A percentile compares a stretch with the other conserved stretches of the same genome.
Conservation (phyloP, 2,329 filamentous ascomycete genomes). For the Fusarium pseudograminearum region DNA sequence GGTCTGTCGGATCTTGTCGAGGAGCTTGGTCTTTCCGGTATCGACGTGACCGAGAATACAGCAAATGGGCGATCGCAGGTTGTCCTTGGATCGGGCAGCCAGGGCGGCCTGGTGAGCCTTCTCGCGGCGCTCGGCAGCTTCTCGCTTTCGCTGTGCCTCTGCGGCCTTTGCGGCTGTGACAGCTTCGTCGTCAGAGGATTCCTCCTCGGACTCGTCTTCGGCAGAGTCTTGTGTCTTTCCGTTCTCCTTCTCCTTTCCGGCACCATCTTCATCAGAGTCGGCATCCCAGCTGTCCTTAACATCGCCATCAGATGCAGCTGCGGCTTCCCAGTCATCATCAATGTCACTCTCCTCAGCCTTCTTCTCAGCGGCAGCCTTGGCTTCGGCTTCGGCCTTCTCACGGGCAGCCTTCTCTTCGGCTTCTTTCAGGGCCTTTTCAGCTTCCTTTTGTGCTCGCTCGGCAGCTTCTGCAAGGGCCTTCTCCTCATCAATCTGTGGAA, state of each 20-base stretch:
- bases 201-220: constrained; percentile 72
- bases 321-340: constrained; percentile 89
- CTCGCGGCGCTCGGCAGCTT: constrained; percentile 88
- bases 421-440: constrained; percentile 73
- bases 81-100: constrained; percentile 90
- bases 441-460: constrained; percentile 75
- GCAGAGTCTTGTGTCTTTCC: constrained; percentile 44
- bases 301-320: constrained; percentile 80
- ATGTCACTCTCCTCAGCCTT: constrained; percentile 69
- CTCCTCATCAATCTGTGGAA: constrained; percentile 75
- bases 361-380: constrained; percentile 65
- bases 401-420: constrained; percentile 70
- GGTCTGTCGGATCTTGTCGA: constrained; percentile 98
- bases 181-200: constrained; percentile 77
- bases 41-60: constrained; percentile 99
- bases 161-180: constrained; percentile 78
- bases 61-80: constrained; percentile 97
- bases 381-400: constrained; percentile 68
- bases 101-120: constrained; percentile 92
- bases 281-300: constrained; percentile 98
- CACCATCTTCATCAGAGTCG: constrained; percentile 77
- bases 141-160: constrained; percentile 83
- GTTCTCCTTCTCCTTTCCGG: constrained; percentile 60
- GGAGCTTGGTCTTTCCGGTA: constrained; percentile 99
- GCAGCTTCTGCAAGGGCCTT: constrained; percentile 82